Evolutionary conservation across 768 basidiomycete genomes (phyloP).

Genomic region (Krasilnikovozyma curviuscula): DNA sequence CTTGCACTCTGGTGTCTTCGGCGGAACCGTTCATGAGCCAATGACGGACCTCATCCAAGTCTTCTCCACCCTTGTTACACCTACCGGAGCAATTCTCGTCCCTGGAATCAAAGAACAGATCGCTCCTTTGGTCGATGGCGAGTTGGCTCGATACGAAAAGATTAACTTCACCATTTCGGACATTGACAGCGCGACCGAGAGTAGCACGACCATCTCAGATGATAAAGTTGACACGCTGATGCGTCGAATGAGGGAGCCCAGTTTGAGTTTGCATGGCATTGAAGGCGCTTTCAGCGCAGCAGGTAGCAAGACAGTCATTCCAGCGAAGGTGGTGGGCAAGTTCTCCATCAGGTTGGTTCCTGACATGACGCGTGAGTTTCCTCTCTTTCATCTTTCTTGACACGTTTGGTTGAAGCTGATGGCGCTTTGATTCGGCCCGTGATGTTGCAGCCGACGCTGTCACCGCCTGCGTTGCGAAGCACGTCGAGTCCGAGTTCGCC

Average conservation of each 20-base stretch:
- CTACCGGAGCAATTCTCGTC: constrained; percentile 61
- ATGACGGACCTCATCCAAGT: constrained; percentile 73
- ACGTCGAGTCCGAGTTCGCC: constrained; percentile 58
- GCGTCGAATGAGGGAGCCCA: constrained; percentile 78
- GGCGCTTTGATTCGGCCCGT: neutral
- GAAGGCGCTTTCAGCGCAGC: constrained; percentile 77
- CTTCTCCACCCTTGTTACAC: constrained; percentile 63
- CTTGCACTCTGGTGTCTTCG: constrained; percentile 71
- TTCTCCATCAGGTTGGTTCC: constrained; percentile 90
- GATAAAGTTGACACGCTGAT: constrained; percentile 59
- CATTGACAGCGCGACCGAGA: constrained; percentile 3
- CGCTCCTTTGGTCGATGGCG: constrained; percentile 47
- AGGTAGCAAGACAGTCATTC: constrained; percentile 73
- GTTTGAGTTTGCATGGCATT: constrained; percentile 81
- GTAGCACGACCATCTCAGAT: constrained; percentile 46
- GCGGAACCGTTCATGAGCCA: constrained; percentile 36
- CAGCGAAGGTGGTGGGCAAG: constrained; percentile 59
- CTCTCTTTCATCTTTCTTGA: neutral
- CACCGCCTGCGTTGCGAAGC: constrained; percentile 47
- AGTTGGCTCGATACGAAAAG: constrained; percentile 36
- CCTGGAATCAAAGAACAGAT: constrained; percentile 80
- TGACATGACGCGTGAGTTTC: constrained; percentile 37
- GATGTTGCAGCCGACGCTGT: constrained; percentile 41
- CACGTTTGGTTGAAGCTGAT: too few relatives aligned
- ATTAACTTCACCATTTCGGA: constrained; percentile 13